These are phyloP conservation scores for Waltergamsia citrina DNA, from an alignment of 2,329 filamentous ascomycete genomes.

Conservation along the genomic window DNA sequence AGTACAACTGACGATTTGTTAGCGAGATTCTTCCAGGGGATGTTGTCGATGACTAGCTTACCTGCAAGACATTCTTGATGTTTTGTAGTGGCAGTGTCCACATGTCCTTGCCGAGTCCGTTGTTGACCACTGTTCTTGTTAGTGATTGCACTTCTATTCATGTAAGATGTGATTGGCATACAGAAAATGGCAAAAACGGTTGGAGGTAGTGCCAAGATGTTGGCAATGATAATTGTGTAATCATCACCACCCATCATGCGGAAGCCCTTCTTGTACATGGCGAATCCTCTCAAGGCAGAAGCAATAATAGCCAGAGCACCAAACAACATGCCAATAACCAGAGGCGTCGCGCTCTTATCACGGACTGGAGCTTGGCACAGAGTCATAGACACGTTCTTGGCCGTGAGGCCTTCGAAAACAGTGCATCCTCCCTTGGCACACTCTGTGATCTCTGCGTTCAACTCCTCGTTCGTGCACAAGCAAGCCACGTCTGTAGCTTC, in stretches of 20 bases:
- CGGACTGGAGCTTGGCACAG: conserved; percentile 13
- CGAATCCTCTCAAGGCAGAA: conserved; percentile 20
- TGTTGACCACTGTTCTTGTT: conserved; percentile 27
- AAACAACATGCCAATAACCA: conserved; percentile 20
- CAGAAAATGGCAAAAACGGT: conserved; percentile 14
- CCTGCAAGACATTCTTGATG: conserved; percentile 34
- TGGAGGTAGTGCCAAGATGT: conserved; percentile 17
- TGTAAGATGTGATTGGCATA: not conserved
- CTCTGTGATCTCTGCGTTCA: conserved; percentile 9
- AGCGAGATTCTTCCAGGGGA: conserved; percentile 6
- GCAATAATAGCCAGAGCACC: conserved; percentile 27
- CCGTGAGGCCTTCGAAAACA: conserved; percentile 9
- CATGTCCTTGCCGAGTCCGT: conserved; percentile 39
- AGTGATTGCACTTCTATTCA: not conserved
- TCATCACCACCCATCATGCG: conserved; percentile 22
- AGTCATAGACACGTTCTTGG: conserved; percentile 14
- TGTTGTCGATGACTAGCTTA: not conserved
- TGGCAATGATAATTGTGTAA: conserved; percentile 16
- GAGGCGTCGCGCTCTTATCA: conserved; percentile 20
- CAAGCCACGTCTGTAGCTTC: conserved; percentile 8
- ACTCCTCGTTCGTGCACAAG: conserved; percentile 12
- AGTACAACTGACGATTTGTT: conserved; percentile 24
- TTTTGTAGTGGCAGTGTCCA: conserved; percentile 33
- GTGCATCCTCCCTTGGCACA: conserved; percentile 11
- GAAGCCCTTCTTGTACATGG: conserved; percentile 10